Base-by-base conservation (phyloP, 352 stramenopile genomes). In the Pythium oligandrum region DNA sequence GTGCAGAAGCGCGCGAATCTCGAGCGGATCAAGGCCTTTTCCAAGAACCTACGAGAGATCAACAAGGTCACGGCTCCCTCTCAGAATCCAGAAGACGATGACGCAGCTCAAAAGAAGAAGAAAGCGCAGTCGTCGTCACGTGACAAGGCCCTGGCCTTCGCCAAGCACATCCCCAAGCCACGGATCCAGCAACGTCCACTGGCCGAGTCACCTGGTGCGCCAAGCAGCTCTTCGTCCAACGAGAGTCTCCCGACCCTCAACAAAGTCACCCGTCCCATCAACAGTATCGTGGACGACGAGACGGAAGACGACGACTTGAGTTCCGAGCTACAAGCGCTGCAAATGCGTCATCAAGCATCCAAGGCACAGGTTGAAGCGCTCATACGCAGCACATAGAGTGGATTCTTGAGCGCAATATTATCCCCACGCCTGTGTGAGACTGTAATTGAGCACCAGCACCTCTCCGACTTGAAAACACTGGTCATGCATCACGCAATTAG, bases 381-480 rank as follows among this genome's bases (percentile, higher is more conserved):
- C 26, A 85, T 90, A 57, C 57, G 53, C 34, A 63, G 40, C 51
- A 38, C 54, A 12, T 68, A 52, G 43, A 35, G 26, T 46, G 1
- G 65, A 39, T 56, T n/a, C 4, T 34, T 49, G 1, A 33, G 10
- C 3, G 11, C 17, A 35, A 34, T 48, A 4, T 75, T 74, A 92
- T 2, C 81, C 83, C 81, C 83, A 94, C 8, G 83, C 83, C 11
- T 94, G 83, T 0, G 79, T 90, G 32, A 91, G 64, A 60, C 83
- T 94, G 66, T 94, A 94, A 44, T 92, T 94, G 11, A 94, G 71
- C n/a, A 94, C 70, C 5, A 94, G 68, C 1, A 89, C 71, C 46
- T 90, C 78, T 0, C 78, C 78, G 1, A 86, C 75, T 68, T 92
- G 81, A 55, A 93, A 93, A 48, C 81, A 88, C 83, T 93, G 48